Evolutionary conservation across 2,329 filamentous ascomycete species (phyloP).

Genomic region (Sarocladiaceae sp.): DNA sequence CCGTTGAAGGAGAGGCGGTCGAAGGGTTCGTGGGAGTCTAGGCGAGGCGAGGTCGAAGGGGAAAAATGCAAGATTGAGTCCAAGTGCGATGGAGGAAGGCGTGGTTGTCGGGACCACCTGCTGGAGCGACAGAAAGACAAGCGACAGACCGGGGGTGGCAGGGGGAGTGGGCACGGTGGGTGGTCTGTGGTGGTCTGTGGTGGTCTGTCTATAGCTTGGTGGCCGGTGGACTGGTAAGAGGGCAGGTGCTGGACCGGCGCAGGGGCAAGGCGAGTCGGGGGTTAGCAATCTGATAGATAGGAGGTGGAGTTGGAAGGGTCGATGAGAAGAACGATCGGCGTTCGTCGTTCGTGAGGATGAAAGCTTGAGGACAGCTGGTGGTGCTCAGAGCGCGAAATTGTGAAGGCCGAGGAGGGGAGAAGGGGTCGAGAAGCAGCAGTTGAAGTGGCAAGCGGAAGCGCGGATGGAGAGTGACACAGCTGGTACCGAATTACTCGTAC

Average conservation of each 20-base stretch:
- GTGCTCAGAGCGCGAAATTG: too few species aligned
- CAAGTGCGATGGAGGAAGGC: slow-evolving; percentile 7
- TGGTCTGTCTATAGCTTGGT: not conserved
- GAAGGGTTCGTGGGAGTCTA: not conserved
- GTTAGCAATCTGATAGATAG: too few species aligned
- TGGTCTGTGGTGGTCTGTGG: slow-evolving; percentile 1
- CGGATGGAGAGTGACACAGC: too few species aligned
- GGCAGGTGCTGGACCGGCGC: not conserved
- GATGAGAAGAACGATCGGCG: not conserved
- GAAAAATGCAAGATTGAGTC: slow-evolving; percentile 7
- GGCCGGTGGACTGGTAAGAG: not conserved
- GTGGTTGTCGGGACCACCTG: slow-evolving; percentile 9
- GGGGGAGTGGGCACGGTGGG: slow-evolving; percentile 5
- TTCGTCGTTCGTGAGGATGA: too few species aligned
- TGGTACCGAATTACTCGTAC: too few species aligned
- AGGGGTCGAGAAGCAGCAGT: too few species aligned
- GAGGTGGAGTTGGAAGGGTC: too few species aligned
- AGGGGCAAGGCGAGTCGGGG: slow-evolving; percentile 1
- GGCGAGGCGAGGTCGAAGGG: slow-evolving; percentile 1
- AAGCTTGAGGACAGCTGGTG: too few species aligned
- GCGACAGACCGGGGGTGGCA: slow-evolving; percentile 9
- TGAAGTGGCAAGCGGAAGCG: too few species aligned
- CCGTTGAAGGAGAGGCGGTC: not conserved
- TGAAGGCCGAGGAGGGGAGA: too few species aligned
- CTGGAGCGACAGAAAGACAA: slow-evolving; percentile 8